Percentiles rank a stretch among this genome's conserved stretches.
Evolutionary conservation across 192 early-diverging fungal species (phyloP).

Genomic region (Gryganskiella cystojenkinii): DNA sequence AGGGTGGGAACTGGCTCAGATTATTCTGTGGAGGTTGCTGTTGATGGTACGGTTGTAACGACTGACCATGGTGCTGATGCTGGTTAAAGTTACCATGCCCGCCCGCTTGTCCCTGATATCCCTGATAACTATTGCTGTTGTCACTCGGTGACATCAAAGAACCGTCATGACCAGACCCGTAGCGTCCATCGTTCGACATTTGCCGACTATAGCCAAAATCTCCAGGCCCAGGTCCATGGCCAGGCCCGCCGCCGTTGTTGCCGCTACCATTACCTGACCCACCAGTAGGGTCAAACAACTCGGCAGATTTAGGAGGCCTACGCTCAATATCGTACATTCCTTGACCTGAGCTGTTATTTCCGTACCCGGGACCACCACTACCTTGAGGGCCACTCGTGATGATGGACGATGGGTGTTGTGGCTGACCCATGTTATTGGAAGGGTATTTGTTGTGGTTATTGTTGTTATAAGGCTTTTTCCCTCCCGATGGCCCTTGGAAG

Average conservation of each 20-base stretch:
- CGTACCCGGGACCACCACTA: conserved; percentile 1
- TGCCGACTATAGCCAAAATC: conserved; percentile 12
- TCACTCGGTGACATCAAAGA: neutral
- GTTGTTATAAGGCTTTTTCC: conserved; percentile 23
- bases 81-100: neutral
- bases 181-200: conserved; percentile 11
- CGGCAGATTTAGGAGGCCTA: conserved; percentile 42
- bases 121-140: conserved; percentile 7
- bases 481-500: conserved; percentile 8
- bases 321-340: conserved; percentile 36
- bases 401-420: neutral
- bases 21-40: neutral
- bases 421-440: conserved; percentile 2
- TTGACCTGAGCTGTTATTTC: conserved; percentile 2
- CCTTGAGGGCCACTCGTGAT: conserved; percentile 8
- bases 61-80: neutral
- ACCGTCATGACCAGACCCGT: neutral
- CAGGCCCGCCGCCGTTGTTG: too few species aligned
- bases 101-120: too few species aligned
- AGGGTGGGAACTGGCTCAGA: conserved; percentile 12
- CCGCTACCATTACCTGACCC: conserved; percentile 7
- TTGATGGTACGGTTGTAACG: neutral
- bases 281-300: conserved; percentile 45
- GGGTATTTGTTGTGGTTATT: conserved; percentile 2
- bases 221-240: conserved; percentile 9